phyloP scores from a whole-genome alignment of 345 rosid genomes.

The Corymbia maculata region DNA sequence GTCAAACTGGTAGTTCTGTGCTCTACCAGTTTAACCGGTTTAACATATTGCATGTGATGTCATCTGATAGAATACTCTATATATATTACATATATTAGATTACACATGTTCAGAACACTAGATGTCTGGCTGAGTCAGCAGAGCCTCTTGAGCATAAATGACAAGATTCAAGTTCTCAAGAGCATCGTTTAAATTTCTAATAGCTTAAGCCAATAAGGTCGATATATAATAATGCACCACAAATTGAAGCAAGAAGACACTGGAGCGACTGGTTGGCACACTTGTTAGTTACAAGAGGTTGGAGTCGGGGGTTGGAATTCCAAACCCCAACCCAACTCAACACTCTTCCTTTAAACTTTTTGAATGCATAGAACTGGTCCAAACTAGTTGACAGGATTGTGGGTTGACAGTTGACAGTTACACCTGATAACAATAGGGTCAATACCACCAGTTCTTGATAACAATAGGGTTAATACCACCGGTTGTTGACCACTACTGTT shows the following conservation, averaged over 20 bases:
- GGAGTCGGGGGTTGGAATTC: background rate
- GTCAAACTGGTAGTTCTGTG: background rate
- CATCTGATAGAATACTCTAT: background rate
- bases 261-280: background rate
- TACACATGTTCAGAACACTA: background rate
- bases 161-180: background rate
- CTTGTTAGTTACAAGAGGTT: background rate
- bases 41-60: background rate
- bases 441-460: background rate
- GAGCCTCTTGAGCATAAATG: background rate
- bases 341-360: background rate
- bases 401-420: background rate
- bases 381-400: background rate
- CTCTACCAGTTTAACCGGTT: background rate
- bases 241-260: background rate
- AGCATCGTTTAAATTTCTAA: background rate
- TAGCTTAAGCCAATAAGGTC: background rate
- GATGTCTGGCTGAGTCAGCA: background rate
- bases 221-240: background rate
- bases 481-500: background rate
- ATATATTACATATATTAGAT: background rate
- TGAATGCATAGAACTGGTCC: background rate
- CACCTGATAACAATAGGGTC: background rate
- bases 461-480: too few species aligned
- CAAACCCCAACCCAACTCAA: background rate